Percentiles rank a stretch among this genome's conserved stretches.
phyloP scores from a whole-genome alignment of 805 yeast species.

The Wickerhamomyces canadensis region DNA sequence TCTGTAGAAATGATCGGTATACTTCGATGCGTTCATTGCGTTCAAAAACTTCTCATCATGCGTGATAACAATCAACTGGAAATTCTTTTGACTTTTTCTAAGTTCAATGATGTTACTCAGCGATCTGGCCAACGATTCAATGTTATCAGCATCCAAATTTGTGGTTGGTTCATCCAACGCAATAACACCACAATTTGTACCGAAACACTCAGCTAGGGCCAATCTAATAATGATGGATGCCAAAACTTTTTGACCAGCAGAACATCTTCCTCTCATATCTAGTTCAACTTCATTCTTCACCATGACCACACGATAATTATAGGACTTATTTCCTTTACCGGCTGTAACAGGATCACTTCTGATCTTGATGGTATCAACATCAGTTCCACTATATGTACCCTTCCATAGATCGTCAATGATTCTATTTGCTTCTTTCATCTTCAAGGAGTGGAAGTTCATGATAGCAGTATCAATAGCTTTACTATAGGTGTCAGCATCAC shows the following conservation, averaged over 20 bases:
- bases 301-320: slow-evolving; percentile 94
- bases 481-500: slow-evolving; percentile 75
- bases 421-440: slow-evolving; percentile 89
- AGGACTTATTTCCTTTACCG: slow-evolving; percentile 49
- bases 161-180: slow-evolving; percentile 98
- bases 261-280: slow-evolving; percentile 97
- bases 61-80: slow-evolving; percentile 91
- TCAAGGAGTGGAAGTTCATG: slow-evolving; percentile 84
- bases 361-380: slow-evolving; percentile 85
- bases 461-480: slow-evolving; percentile 89
- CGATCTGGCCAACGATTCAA: slow-evolving; percentile 81
- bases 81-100: slow-evolving; percentile 75
- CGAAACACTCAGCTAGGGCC: slow-evolving; percentile 94
- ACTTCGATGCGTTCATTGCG: slow-evolving; percentile 78
- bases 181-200: slow-evolving; percentile 89
- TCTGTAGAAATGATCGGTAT: slow-evolving; percentile 82
- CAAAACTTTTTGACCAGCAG: slow-evolving; percentile 95
- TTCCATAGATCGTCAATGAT: slow-evolving; percentile 92
- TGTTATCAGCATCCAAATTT: slow-evolving; percentile 83
- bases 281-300: slow-evolving; percentile 84
- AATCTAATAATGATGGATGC: slow-evolving; percentile 88
- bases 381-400: slow-evolving; percentile 89
- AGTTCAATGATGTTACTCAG: slow-evolving; percentile 67
- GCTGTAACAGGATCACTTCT: slow-evolving; percentile 60
- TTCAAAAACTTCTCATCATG: slow-evolving; percentile 90